Evolutionary conservation across 1,284 basidiomycete species (phyloP).

Genomic region (Schizophyllum commune): DNA sequence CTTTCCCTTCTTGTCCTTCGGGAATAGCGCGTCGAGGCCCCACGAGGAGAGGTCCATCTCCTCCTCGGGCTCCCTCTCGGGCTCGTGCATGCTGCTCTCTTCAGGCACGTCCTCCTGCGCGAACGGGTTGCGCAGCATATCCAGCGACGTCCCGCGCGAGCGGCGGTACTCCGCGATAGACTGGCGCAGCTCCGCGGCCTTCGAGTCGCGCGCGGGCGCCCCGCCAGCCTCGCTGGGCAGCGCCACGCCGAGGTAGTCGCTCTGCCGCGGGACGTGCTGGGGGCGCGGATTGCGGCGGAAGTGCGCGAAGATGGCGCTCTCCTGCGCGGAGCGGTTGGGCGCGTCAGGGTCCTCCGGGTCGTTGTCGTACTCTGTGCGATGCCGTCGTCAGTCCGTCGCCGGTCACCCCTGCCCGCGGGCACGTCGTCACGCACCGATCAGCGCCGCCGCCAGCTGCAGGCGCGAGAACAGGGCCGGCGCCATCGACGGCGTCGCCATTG

Average conservation of each 20-base stretch:
- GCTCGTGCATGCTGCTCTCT: neutral
- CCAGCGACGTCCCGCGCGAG: constrained; percentile 44
- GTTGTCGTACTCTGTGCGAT: constrained; percentile 69
- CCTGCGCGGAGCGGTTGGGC: constrained; percentile 59
- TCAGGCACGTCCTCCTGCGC: constrained; percentile 30
- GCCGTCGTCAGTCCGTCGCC: constrained; percentile 6
- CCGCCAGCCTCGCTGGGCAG: constrained; percentile 51
- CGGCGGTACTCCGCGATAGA: neutral
- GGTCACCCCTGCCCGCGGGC: neutral
- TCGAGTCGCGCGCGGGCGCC: constrained; percentile 3
- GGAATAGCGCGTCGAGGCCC: constrained; percentile 71
- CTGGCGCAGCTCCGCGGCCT: neutral
- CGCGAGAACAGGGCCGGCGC: constrained; percentile 61
- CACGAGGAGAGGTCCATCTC: constrained; percentile 79
- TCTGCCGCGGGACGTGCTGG: constrained; percentile 35
- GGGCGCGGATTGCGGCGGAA: constrained; percentile 48
- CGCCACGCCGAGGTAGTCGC: constrained; percentile 61
- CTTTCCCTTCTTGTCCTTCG: constrained; percentile 50
- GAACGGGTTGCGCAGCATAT: constrained; percentile 65
- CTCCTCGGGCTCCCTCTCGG: constrained; percentile 42
- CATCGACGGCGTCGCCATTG: neutral
- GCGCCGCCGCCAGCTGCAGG: constrained; percentile 70
- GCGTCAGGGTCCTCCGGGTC: constrained; percentile 56
- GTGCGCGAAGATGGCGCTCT: constrained; percentile 76
- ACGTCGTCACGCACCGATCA: constrained; percentile 47